A percentile compares a stretch with the other conserved stretches of the same genome.
These are phyloP conservation scores for Grosmannia serpens DNA, from an alignment of 2,329 filamentous ascomycete genomes.

Conservation along the genomic window DNA sequence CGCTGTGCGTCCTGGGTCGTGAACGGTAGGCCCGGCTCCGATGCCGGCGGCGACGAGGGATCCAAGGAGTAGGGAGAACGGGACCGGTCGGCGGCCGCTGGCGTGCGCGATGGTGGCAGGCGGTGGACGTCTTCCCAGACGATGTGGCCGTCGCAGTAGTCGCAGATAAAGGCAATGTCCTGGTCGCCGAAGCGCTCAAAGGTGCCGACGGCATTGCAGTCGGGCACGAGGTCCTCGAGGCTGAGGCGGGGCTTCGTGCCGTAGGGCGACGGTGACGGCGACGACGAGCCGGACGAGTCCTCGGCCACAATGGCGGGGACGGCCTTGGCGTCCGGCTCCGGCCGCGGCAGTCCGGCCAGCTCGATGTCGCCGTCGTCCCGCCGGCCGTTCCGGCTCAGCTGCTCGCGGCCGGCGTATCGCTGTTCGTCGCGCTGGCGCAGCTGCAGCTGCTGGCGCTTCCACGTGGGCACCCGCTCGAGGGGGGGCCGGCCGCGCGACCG, in stretches of 20 bases:
- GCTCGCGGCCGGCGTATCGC: constrained; percentile 7
- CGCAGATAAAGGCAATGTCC: constrained; percentile 47
- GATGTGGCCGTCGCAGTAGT: constrained; percentile 50
- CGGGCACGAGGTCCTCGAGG: constrained; percentile 35
- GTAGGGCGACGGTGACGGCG: constrained; percentile 1
- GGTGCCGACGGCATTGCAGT: constrained; percentile 40
- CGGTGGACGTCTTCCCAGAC: constrained; percentile 44
- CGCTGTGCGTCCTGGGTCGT: neutral
- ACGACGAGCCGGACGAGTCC: neutral
- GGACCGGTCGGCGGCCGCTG: constrained; percentile 2
- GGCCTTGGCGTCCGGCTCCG: neutral
- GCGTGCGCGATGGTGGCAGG: constrained; percentile 18
- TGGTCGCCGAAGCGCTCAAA: constrained; percentile 43
- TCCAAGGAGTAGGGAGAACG: neutral
- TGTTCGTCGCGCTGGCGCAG: constrained; percentile 7
- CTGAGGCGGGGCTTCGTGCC: constrained; percentile 6
- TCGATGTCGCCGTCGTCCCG: constrained; percentile 5
- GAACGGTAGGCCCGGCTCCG: neutral
- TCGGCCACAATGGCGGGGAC: neutral
- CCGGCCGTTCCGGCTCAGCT: constrained; percentile 4
- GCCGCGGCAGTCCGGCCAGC: constrained; percentile 1
- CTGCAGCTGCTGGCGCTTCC: constrained; percentile 14
- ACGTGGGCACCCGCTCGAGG: constrained; percentile 10
- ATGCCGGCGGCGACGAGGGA: constrained; percentile 9
- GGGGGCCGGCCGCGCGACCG: neutral